Conservation (phyloP, 331 rosid genomes). For the Rosa hybrid region DNA sequence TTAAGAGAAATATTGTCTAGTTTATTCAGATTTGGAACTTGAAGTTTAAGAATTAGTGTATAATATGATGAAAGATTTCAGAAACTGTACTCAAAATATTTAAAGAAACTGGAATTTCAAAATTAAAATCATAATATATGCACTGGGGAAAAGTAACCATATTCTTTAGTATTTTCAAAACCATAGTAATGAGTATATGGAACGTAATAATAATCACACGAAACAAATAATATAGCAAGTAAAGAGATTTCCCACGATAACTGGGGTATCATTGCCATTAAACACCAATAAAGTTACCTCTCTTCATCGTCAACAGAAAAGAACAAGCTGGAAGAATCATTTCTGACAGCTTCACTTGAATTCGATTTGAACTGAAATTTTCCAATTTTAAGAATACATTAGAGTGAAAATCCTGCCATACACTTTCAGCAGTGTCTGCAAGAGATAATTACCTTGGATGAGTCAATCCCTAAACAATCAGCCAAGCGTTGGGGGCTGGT, state of each 20-base stretch:
- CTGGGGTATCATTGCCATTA: constrained; percentile 4
- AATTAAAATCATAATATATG: background rate
- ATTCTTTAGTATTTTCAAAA: background rate
- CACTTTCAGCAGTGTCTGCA: constrained; percentile 11
- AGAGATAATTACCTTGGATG: constrained; percentile 65
- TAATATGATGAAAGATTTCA: background rate
- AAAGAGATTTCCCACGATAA: background rate
- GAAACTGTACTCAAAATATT: background rate
- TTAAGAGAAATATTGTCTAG: background rate
- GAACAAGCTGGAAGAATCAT: constrained; percentile 63
- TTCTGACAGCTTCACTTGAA: constrained; percentile 59
- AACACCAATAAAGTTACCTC: constrained; percentile 52
- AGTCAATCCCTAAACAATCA: constrained; percentile 90
- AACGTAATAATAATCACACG: background rate
- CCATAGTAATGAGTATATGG: background rate
- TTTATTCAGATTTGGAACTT: background rate
- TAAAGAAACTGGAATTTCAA: background rate
- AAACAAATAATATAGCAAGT: background rate
- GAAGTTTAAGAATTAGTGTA: background rate
- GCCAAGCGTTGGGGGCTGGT: constrained; percentile 96
- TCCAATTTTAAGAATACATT: constrained; percentile 20
- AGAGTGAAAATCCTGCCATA: constrained; percentile 8
- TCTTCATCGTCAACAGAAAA: constrained; percentile 65
- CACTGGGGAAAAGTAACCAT: background rate
- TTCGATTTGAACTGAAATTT: constrained; percentile 66